These are phyloP conservation scores for Scheffersomyces insectosa DNA, from an alignment of 1,139 yeast genomes.

Conservation along the genomic window DNA sequence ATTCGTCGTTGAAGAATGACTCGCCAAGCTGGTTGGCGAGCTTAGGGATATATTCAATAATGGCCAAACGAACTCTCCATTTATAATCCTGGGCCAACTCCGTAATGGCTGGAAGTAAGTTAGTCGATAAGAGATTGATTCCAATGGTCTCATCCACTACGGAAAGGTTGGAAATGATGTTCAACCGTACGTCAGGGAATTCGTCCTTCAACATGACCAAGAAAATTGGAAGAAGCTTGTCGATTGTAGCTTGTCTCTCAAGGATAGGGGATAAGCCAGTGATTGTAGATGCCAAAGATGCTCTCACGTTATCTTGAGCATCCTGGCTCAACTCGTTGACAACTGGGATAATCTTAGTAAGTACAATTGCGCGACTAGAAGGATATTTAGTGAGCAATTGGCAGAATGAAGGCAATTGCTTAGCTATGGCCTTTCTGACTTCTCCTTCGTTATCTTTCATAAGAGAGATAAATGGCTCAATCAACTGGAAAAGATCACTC, in stretches of 20 bases:
- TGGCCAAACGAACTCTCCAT: slow-evolving; percentile 97
- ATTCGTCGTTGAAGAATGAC: slow-evolving; percentile 86
- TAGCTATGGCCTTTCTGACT: slow-evolving; percentile 91
- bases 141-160: slow-evolving; percentile 95
- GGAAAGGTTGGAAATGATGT: slow-evolving; percentile 88
- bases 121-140: slow-evolving; percentile 80
- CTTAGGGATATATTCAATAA: slow-evolving; percentile 93
- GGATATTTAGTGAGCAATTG: slow-evolving; percentile 47
- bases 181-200: slow-evolving; percentile 92
- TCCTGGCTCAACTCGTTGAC: slow-evolving; percentile 86
- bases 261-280: slow-evolving; percentile 85
- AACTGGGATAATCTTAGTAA: slow-evolving; percentile 76
- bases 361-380: slow-evolving; percentile 53
- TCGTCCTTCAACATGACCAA: slow-evolving; percentile 95
- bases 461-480: slow-evolving; percentile 68
- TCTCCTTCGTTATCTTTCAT: slow-evolving; percentile 96
- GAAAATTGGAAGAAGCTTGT: slow-evolving; percentile 82
- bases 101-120: slow-evolving; percentile 91
- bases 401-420: slow-evolving; percentile 84
- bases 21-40: slow-evolving; percentile 96
- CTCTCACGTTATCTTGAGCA: slow-evolving; percentile 89
- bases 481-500: slow-evolving; percentile 55
- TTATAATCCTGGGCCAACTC: slow-evolving; percentile 95
- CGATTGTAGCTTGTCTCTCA: slow-evolving; percentile 82
- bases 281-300: slow-evolving; percentile 85